Conservation (phyloP, 169 alveolate species). For the Cryptosporidium sp. region DNA sequence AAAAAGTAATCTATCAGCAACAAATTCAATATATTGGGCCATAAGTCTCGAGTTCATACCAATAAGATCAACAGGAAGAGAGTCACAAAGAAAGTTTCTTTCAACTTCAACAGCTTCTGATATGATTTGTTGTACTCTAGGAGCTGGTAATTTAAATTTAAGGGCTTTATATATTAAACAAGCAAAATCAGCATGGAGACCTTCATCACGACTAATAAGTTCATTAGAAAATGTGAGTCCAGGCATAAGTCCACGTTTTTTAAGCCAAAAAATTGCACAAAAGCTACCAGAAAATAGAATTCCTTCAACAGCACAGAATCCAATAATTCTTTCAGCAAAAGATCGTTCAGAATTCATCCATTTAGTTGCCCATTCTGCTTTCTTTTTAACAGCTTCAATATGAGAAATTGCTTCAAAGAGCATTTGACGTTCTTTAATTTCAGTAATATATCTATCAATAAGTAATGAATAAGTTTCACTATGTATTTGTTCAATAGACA, state of each 20-base stretch:
- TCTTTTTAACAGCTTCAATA: slow-evolving; percentile 92
- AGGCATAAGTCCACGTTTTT: slow-evolving; percentile 97
- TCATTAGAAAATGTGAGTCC: slow-evolving; percentile 97
- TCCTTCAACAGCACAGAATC: slow-evolving; percentile 94
- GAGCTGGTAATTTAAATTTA: slow-evolving; percentile 89
- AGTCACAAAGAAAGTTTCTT: slow-evolving; percentile 94
- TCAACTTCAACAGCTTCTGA: slow-evolving; percentile 97
- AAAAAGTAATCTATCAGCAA: slow-evolving; percentile 96
- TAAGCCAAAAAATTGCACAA: slow-evolving; percentile 99
- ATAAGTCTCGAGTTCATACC: slow-evolving; percentile 97
- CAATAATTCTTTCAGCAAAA: slow-evolving; percentile 95
- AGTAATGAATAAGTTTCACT: slow-evolving; percentile 95
- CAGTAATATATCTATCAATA: slow-evolving; percentile 90
- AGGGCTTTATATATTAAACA: slow-evolving; percentile 94
- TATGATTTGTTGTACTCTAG: slow-evolving; percentile 92
- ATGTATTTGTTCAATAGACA: slow-evolving; percentile 98
- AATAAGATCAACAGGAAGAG: slow-evolving; percentile 96
- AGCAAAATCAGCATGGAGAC: slow-evolving; percentile 99
- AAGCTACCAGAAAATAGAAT: slow-evolving; percentile 97
- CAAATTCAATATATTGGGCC: slow-evolving; percentile 97
- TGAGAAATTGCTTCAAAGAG: slow-evolving; percentile 95
- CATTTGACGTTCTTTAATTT: slow-evolving; percentile 91
- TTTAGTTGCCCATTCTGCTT: slow-evolving; percentile 98
- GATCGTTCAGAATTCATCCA: slow-evolving; percentile 95
- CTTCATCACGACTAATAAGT: slow-evolving; percentile 98